Percentiles rank a stretch among this genome's conserved stretches.
Conservation (phyloP, 2,329 filamentous ascomycete species). For the Pseudofabraea citricarpa region DNA sequence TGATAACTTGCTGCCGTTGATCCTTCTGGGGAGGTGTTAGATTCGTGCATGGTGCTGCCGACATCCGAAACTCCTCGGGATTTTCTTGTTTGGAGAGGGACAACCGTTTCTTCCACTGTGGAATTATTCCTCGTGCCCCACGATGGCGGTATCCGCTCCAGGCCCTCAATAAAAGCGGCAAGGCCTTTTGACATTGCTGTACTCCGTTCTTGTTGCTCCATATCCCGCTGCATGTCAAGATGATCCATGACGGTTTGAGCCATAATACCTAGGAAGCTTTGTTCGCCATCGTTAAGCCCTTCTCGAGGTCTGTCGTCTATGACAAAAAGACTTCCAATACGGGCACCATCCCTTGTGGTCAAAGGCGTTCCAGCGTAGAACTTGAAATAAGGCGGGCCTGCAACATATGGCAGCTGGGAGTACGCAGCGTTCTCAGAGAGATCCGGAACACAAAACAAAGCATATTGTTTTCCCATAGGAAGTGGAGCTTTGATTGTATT, state of each 20-base stretch:
- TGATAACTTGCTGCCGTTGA: no score
- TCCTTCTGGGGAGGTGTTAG: no score
- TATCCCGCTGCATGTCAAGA: conserved; percentile 48
- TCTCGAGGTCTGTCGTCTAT: conserved; percentile 49
- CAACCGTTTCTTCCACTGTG: background rate
- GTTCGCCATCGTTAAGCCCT: conserved; percentile 37
- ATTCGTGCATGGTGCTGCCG: no score
- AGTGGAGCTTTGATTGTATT: conserved; percentile 7
- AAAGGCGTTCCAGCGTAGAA: conserved; percentile 23
- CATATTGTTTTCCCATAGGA: conserved; percentile 4
- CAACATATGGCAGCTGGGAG: conserved; percentile 13
- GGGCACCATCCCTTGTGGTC: conserved; percentile 3
- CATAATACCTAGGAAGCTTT: conserved; percentile 50
- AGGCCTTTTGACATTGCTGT: conserved; percentile 48
- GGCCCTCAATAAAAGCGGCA: conserved; percentile 44
- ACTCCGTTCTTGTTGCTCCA: conserved; percentile 43
- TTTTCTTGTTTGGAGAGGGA: no score
- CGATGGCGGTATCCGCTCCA: conserved; percentile 1
- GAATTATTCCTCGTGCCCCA: background rate
- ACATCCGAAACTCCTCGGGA: no score
- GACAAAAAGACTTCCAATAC: conserved; percentile 54
- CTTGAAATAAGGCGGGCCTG: conserved; percentile 14
- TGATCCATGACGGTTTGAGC: conserved; percentile 51
- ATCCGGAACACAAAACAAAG: conserved; percentile 11
- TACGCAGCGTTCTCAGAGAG: conserved; percentile 7